Percentiles rank a stretch among this genome's conserved stretches.
Evolutionary conservation across 345 rosid species (phyloP).

Genomic region (Eutrema yunnanense): DNA sequence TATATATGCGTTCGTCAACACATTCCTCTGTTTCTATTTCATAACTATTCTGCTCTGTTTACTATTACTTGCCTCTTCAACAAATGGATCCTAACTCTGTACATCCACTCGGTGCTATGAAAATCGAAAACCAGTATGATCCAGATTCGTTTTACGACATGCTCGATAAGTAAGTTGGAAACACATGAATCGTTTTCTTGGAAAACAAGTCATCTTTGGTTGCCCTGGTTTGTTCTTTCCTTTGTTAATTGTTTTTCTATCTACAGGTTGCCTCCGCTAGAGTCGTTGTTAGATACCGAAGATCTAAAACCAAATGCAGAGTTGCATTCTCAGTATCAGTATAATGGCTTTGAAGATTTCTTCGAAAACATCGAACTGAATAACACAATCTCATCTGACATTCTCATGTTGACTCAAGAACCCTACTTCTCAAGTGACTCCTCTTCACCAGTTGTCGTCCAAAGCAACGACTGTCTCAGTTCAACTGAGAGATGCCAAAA

Average conservation of each 20-base stretch:
- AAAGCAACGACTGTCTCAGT: background rate
- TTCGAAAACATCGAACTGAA: slow-evolving; percentile 9
- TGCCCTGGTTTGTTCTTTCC: background rate
- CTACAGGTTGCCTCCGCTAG: slow-evolving; percentile 25
- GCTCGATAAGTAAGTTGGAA: slow-evolving; percentile 1
- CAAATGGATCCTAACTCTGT: slow-evolving; percentile 15
- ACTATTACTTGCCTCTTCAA: background rate
- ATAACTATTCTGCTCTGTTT: background rate
- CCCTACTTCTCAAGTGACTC: background rate
- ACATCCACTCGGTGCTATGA: background rate
- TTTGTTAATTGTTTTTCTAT: background rate
- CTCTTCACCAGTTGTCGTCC: background rate
- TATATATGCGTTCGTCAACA: background rate
- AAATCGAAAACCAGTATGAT: background rate
- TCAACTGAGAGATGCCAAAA: background rate
- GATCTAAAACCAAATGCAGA: background rate
- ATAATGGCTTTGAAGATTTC: slow-evolving; percentile 18
- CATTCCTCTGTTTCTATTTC: background rate
- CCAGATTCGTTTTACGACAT: slow-evolving; percentile 18
- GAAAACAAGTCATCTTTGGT: slow-evolving; percentile 3
- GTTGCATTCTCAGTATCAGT: background rate
- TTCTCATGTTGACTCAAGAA: slow-evolving; percentile 19
- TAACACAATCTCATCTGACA: slow-evolving; percentile 1
- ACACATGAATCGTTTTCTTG: background rate
- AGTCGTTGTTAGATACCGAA: background rate